Percentiles rank a stretch among this genome's conserved stretches.
Conservation (phyloP, 2,329 filamentous ascomycete genomes). For the Dactylellina sp. region DNA sequence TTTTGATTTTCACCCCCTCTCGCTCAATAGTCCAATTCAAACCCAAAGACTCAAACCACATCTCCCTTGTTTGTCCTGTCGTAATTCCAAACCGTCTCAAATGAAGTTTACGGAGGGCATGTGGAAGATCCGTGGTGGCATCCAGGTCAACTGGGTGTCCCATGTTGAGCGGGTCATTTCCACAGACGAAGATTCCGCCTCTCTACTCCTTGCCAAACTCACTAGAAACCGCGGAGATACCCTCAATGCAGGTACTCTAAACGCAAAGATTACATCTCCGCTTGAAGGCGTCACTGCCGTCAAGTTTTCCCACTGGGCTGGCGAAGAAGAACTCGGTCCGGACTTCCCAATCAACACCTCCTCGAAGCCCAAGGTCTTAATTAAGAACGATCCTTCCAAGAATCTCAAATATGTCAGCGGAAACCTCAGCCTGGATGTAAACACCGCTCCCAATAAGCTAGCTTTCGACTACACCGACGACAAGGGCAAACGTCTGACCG, state of each 20-base stretch:
- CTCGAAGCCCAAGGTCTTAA: constrained; percentile 61
- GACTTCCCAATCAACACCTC: constrained; percentile 64
- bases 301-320: constrained; percentile 65
- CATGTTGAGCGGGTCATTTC: constrained; percentile 54
- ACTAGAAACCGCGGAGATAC: constrained; percentile 58
- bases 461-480: constrained; percentile 64
- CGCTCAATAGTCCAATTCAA: no score
- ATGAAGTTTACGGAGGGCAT: constrained; percentile 60
- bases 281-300: constrained; percentile 64
- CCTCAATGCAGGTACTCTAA: constrained; percentile 58
- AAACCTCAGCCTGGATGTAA: constrained; percentile 63
- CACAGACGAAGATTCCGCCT: constrained; percentile 27
- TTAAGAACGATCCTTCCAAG: constrained; percentile 62
- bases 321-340: constrained; percentile 63
- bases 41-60: neutral
- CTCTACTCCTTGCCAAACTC: constrained; percentile 39
- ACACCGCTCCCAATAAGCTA: constrained; percentile 63
- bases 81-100: constrained; percentile 4
- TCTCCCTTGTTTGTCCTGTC: neutral
- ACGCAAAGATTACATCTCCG: constrained; percentile 55
- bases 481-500: constrained; percentile 63
- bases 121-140: constrained; percentile 58
- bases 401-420: constrained; percentile 64
- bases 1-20: no score
- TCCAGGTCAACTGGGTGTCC: constrained; percentile 58